A percentile compares a stretch with the other conserved stretches of the same genome.
Conservation (phyloP, 2,329 filamentous ascomycete genomes). For the Alternaria tenuissima region DNA sequence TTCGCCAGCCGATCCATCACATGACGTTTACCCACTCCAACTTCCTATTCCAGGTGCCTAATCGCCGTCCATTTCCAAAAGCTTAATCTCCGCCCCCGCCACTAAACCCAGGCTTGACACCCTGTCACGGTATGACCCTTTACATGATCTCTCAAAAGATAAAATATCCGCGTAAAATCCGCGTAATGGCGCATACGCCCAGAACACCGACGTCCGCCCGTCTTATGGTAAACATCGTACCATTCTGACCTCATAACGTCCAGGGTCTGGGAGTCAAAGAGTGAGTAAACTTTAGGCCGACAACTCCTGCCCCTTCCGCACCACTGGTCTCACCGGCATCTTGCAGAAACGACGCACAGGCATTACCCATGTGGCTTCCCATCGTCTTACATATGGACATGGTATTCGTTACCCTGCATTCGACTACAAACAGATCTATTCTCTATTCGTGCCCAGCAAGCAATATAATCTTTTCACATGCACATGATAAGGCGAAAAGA, state of each 20-base stretch:
- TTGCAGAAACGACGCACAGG: not conserved
- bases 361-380: not conserved
- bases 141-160: not conserved
- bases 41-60: not conserved
- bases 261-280: not conserved
- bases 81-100: not conserved
- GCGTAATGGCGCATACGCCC: not conserved
- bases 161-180: not conserved
- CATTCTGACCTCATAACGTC: conserved; percentile 1
- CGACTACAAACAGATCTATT: not conserved
- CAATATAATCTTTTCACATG: not conserved
- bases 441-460: not conserved
- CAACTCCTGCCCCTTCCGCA: not conserved
- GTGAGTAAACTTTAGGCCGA: not conserved
- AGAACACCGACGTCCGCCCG: conserved; percentile 3
- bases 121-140: not conserved
- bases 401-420: not conserved
- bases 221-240: conserved; percentile 5
- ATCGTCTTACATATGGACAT: not conserved
- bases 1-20: not conserved
- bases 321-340: conserved; percentile 1
- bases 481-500: not conserved
- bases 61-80: not conserved
- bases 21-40: not conserved
- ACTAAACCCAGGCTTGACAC: not conserved